Evolutionary conservation across 1,284 basidiomycete genomes (phyloP).

Genomic region (Xanthoconium separans): DNA sequence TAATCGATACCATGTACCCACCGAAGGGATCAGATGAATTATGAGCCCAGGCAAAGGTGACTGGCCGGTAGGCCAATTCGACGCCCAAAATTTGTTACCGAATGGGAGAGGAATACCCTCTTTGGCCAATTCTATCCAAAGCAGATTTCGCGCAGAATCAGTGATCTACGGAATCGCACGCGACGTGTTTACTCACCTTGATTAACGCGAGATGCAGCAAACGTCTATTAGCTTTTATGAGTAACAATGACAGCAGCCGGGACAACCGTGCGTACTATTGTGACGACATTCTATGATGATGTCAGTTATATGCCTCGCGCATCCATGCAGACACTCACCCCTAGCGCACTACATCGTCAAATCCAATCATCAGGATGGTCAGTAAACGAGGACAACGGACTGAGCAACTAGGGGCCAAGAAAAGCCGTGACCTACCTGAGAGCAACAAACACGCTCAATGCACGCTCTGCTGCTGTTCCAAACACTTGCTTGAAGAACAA

Average conservation of each 20-base stretch:
- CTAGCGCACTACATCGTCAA: constrained; percentile 23
- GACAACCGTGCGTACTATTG: constrained; percentile 23
- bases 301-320: constrained; percentile 1
- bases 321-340: constrained; percentile 18
- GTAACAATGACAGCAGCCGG: not conserved
- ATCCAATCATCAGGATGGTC: not conserved
- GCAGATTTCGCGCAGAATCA: no score
- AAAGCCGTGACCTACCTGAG: constrained; percentile 37
- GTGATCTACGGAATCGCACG: no score
- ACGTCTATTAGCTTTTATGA: constrained; percentile 34
- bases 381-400: not conserved
- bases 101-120: constrained; percentile 43
- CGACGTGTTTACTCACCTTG: constrained; percentile 34
- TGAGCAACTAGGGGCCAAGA: not conserved
- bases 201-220: constrained; percentile 44
- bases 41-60: constrained; percentile 41
- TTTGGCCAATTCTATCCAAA: constrained; percentile 39
- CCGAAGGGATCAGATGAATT: constrained; percentile 36
- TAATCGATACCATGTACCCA: constrained; percentile 3
- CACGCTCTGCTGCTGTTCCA: constrained; percentile 44
- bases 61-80: constrained; percentile 39
- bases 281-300: constrained; percentile 34
- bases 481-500: constrained; percentile 58
- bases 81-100: constrained; percentile 39
- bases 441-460: constrained; percentile 51